Conservation (phyloP, 352 stramenopile species). For the Pythium oligandrum region DNA sequence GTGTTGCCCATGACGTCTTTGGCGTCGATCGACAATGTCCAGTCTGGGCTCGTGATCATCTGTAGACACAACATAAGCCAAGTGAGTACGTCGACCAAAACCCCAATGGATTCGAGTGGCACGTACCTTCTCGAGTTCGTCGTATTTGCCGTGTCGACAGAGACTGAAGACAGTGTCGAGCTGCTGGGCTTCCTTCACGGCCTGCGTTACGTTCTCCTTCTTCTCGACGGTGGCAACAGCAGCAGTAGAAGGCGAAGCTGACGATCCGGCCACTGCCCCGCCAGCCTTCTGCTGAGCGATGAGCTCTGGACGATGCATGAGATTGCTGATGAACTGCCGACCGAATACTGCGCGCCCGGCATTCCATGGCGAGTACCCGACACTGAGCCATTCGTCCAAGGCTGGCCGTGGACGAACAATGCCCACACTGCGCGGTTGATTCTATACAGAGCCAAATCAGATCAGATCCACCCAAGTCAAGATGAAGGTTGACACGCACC, state of each 20-base stretch:
- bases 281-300: constrained; percentile 22
- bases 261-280: too few relatives aligned
- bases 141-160: constrained; percentile 88
- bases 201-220: constrained; percentile 72
- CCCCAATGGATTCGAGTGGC: too few relatives aligned
- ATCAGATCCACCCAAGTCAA: not conserved
- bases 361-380: constrained; percentile 92
- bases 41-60: constrained; percentile 89
- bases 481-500: constrained; percentile 16
- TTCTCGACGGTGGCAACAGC: constrained; percentile 31
- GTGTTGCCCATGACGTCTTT: constrained; percentile 92
- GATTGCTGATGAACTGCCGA: constrained; percentile 56
- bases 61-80: constrained; percentile 11
- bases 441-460: constrained; percentile 27
- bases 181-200: constrained; percentile 81
- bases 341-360: constrained; percentile 58
- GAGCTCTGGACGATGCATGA: constrained; percentile 56
- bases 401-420: constrained; percentile 81
- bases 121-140: constrained; percentile 72
- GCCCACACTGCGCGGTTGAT: constrained; percentile 80
- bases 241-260: not conserved
- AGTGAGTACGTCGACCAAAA: too few relatives aligned
- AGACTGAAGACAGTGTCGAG: constrained; percentile 89
- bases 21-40: constrained; percentile 87
- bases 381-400: constrained; percentile 85